phyloP scores from a whole-genome alignment of 2,329 filamentous ascomycete species.

The Xylariomycetidae sp. region DNA sequence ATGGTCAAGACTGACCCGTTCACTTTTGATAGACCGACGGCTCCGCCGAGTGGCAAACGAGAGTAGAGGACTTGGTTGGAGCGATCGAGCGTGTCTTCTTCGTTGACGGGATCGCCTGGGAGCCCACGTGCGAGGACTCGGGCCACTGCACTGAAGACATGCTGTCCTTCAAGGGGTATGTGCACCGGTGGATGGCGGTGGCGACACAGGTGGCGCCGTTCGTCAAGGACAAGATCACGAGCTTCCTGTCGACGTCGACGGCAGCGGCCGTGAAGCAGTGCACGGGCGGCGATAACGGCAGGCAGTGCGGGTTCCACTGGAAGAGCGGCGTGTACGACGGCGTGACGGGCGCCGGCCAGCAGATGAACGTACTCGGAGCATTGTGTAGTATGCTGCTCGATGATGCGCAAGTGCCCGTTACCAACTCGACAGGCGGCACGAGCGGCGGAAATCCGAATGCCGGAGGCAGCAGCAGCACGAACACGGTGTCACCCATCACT shows the following conservation, averaged over 20 bases:
- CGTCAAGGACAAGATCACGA: slow-evolving; percentile 30
- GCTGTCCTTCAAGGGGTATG: slow-evolving; percentile 53
- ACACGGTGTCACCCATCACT: slow-evolving; percentile 11
- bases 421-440: slow-evolving; percentile 37
- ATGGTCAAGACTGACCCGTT: slow-evolving; percentile 2
- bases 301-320: slow-evolving; percentile 47
- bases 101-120: slow-evolving; percentile 43
- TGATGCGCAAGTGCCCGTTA: slow-evolving; percentile 27
- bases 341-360: slow-evolving; percentile 42
- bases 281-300: slow-evolving; percentile 29
- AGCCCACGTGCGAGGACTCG: slow-evolving; percentile 46
- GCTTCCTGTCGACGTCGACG: slow-evolving; percentile 32
- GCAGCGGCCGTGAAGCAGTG: slow-evolving; percentile 33
- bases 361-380: slow-evolving; percentile 45
- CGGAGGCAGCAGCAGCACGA: slow-evolving; percentile 6
- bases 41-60: slow-evolving; percentile 38
- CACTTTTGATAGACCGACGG: slow-evolving; percentile 21
- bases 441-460: slow-evolving; percentile 22
- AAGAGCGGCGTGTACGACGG: slow-evolving; percentile 39
- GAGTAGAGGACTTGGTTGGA: slow-evolving; percentile 43
- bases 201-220: slow-evolving; percentile 34
- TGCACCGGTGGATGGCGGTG: slow-evolving; percentile 45
- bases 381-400: slow-evolving; percentile 37
- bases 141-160: slow-evolving; percentile 50
- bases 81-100: slow-evolving; percentile 45